Percentiles rank a stretch among this genome's conserved stretches.
Evolutionary conservation across 2,329 filamentous ascomycete genomes (phyloP).

Genomic region (Neocatenulostroma microsporum): DNA sequence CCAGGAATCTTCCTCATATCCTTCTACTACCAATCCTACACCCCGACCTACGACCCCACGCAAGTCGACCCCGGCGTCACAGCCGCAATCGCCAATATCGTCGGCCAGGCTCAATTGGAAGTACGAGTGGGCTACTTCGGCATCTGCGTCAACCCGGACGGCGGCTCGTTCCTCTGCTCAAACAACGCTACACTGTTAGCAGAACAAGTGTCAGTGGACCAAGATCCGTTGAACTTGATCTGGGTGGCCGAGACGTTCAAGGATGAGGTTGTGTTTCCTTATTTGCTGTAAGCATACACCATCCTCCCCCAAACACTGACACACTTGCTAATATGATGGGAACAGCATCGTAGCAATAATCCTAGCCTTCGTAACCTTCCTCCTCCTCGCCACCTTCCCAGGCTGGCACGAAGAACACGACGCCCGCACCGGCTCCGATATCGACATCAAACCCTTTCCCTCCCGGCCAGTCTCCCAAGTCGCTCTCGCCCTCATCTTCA

Average conservation of each 20-base stretch:
- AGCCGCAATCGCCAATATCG: conserved; percentile 80
- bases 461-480: conserved; percentile 87
- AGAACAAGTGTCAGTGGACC: conserved; percentile 78
- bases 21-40: conserved; percentile 89
- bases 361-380: conserved; percentile 90
- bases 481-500: conserved; percentile 83
- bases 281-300: conserved; percentile 69
- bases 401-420: conserved; percentile 93
- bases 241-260: conserved; percentile 98
- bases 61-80: conserved; percentile 88
- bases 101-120: conserved; percentile 73
- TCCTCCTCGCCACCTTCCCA: conserved; percentile 91
- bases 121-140: conserved; percentile 96
- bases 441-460: conserved; percentile 90
- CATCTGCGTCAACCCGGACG: conserved; percentile 89
- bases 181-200: conserved; percentile 94
- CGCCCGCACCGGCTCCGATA: conserved; percentile 64
- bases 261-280: conserved; percentile 96
- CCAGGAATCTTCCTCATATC: conserved; percentile 95
- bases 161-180: conserved; percentile 86
- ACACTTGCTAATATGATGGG: not conserved
- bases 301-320: conserved; percentile 6
- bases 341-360: conserved; percentile 90
- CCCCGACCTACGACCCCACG: conserved; percentile 69
- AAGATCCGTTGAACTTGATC: conserved; percentile 93